Evolutionary conservation across 73 alveolate genomes (phyloP).

Genomic region (Paraurostyla sp.): DNA sequence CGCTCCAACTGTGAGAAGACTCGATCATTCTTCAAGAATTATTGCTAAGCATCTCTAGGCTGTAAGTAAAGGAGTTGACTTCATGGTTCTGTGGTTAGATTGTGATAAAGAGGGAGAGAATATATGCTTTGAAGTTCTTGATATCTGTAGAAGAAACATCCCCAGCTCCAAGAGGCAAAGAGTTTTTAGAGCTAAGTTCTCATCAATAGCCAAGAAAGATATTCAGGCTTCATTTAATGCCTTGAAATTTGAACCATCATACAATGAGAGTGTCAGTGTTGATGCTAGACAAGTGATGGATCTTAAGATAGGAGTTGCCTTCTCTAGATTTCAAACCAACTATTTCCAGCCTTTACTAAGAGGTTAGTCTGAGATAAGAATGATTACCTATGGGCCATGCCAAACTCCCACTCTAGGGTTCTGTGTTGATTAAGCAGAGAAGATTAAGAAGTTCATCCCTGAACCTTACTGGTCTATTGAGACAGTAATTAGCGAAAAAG

Average conservation of each 20-base stretch:
- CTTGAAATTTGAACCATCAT: constrained; percentile 60
- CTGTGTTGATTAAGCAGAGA: constrained; percentile 98
- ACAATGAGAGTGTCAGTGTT: constrained; percentile 72
- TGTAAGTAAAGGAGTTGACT: constrained; percentile 75
- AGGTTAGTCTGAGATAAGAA: constrained; percentile 81
- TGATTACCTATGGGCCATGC: constrained; percentile 99
- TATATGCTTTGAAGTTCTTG: constrained; percentile 99
- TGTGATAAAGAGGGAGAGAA: constrained; percentile 99
- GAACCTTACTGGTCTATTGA: constrained; percentile 88
- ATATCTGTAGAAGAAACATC: constrained; percentile 70
- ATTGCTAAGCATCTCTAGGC: constrained; percentile 84
- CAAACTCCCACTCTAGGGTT: constrained; percentile 99
- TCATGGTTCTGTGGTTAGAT: constrained; percentile 99
- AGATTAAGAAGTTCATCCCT: constrained; percentile 96
- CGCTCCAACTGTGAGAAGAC: constrained; percentile 94
- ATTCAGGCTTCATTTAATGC: constrained; percentile 54
- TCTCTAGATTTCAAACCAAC: constrained; percentile 97
- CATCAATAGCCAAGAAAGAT: constrained; percentile 75
- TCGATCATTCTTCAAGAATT: constrained; percentile 64
- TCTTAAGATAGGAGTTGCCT: constrained; percentile 98
- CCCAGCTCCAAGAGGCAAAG: constrained; percentile 56
- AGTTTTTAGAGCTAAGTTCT: constrained; percentile 78
- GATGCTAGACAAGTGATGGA: constrained; percentile 98
- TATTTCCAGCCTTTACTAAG: constrained; percentile 78
- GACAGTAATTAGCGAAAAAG: constrained; percentile 35